Evolutionary conservation across 768 basidiomycete species (phyloP), one percentile per base, ranked within the genome.

Genomic region (Trametes gibbosa): DNA sequence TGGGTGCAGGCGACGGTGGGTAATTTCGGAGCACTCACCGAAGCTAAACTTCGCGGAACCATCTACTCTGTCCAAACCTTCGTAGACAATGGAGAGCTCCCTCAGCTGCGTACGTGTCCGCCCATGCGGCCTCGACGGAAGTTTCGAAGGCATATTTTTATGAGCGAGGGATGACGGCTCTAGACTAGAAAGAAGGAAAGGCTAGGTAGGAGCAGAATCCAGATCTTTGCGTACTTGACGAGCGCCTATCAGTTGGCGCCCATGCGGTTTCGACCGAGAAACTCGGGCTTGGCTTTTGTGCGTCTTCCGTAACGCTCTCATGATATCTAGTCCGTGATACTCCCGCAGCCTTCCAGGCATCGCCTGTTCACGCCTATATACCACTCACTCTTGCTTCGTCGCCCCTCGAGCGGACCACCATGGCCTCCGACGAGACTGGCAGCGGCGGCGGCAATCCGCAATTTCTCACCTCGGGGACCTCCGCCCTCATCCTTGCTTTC

Each of bases 1-100:
- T 59, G 19, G 49, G 17, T 10, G 29, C 27, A 23, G 8, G 10
- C 10, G 14, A 3, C 12, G 32, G 8, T 23, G 7, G 4, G 19
- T 12, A 4, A 10, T 19, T 6, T n/a, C 2, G 32, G n/a, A 8
- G 17, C 25, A 70, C 74, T 63, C 63, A 82, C 85, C 85, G 59
- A 87, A 86, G 23, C 75, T 77, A 66, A 92, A 92, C 24, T 84
- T 77, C 2, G 88, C 89, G 3, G 89, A 90, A 1, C 89, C 89
- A 62, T 92, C 90, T 21, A 85, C 87, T 50, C 87, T 78, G n/a
- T 84, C 82, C 9, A 91, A 77, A 0, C 75, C 76, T 49, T 87
- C 84, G 61, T 83, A 87, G 6, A 72, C 70, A 39, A 89, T 78
- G 21, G 61, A 67, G 1, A 83, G 62, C 0, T 70, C 62, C 0